Evolutionary conservation across 177 flowering plant genomes (phyloP), one percentile per base, ranked within the genome.

Genomic region (Tripterygium wilfordii): DNA sequence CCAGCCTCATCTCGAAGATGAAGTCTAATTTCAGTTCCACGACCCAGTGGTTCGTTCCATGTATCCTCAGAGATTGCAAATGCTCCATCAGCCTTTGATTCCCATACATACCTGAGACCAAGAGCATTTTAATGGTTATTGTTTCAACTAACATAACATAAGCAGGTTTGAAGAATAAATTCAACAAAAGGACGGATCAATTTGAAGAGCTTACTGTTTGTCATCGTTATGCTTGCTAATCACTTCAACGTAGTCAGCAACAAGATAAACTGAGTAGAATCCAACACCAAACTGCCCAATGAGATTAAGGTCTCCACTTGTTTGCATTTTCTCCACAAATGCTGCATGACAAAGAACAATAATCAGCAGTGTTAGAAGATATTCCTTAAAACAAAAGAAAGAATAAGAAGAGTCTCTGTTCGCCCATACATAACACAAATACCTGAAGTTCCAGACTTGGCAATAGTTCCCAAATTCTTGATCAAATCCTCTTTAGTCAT

Each of bases 231-330:
- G 88, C 47, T 92, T 92, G 83, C 97, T 92, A 31, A 89, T 77
- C 45, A 92, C 97, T 74, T 89, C 97, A 31, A 92, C 97, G 48
- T 89, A 86, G 67, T 92, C 97, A 14, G 99, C 95, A 58, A 92
- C 99, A 53, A 92, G 80, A 62, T 92, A 92, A 1, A 85, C 99
- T 2, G 97, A 92, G 68, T 92, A 92, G 67, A 92, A 92, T 32
- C 99, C 99, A 62, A 92, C 99, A 49, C 99, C 99, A 74, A 92
- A 92, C 58, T 92, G 99, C 18, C 99, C 99, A 72, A 92, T 92
- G 25, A 92, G 77, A 60, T 87, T 89, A 23, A 92, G 79, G 60
- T 92, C 99, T 16, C 97, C 99, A 45, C 97, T 76, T 3, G 89
- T 67, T 59, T 92, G 89, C 91, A 92, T 76, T 62, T 86, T 89